Conservation (phyloP, 345 rosid species). For the Aquilaria sinensis region DNA sequence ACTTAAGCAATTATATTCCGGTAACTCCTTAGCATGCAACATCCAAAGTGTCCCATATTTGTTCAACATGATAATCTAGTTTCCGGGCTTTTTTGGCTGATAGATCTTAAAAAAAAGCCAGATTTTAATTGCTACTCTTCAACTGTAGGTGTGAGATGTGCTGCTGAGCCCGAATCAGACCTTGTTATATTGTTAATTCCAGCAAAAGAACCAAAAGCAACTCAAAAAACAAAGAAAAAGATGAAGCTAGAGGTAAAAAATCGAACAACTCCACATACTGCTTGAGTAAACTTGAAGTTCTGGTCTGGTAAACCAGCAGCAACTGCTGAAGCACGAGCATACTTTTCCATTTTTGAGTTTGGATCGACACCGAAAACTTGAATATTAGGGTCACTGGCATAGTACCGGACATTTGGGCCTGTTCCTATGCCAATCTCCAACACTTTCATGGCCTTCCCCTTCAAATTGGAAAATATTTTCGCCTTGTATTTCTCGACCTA, state of each 20-base stretch:
- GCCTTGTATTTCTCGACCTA: conserved; percentile 64
- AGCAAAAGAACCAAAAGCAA: background rate
- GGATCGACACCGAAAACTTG: conserved; percentile 76
- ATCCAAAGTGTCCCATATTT: too few species aligned
- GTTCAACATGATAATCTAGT: too few species aligned
- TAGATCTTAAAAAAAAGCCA: too few species aligned
- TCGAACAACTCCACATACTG: conserved; percentile 32
- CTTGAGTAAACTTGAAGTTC: conserved; percentile 59
- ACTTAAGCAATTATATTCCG: too few species aligned
- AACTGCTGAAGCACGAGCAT: conserved; percentile 50
- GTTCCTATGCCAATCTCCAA: conserved; percentile 89
- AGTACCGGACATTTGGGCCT: conserved; percentile 77
- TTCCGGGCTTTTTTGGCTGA: too few species aligned
- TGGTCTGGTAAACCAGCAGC: conserved; percentile 51
- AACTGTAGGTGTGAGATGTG: too few species aligned
- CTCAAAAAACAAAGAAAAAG: background rate
- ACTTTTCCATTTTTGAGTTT: conserved; percentile 63
- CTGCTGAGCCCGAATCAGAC: too few species aligned
- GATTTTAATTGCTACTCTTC: too few species aligned
- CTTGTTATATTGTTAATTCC: too few species aligned
- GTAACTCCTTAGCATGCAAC: too few species aligned
- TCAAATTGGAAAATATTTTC: conserved; percentile 46
- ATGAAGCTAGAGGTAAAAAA: background rate
- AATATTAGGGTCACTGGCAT: conserved; percentile 35
- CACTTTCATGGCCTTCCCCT: conserved; percentile 51